These are phyloP conservation scores for Candida xiaguanensis DNA, from an alignment of 805 yeast genomes.

Conservation along the genomic window DNA sequence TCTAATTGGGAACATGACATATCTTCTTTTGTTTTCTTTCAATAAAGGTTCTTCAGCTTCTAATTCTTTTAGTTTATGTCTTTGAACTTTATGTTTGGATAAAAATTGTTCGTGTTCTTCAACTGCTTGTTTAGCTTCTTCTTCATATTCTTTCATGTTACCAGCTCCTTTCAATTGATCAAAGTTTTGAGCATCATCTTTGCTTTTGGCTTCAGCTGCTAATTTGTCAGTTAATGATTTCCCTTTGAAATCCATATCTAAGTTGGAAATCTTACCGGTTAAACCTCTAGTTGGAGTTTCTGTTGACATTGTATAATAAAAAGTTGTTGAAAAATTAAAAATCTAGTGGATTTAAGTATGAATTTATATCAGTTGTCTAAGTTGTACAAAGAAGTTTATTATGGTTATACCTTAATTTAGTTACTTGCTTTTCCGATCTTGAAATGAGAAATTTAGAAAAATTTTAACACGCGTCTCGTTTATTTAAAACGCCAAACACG, in stretches of 20 bases:
- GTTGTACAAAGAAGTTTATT: not conserved
- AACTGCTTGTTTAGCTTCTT: constrained; percentile 19
- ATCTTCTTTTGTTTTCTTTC: constrained; percentile 79
- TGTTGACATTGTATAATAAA: constrained; percentile 40
- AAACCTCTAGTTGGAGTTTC: constrained; percentile 58
- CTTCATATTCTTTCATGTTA: constrained; percentile 15
- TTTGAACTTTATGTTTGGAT: constrained; percentile 60
- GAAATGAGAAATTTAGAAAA: constrained; percentile 1
- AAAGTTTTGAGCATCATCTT: constrained; percentile 24
- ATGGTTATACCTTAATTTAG: not conserved
- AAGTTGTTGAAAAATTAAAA: not conserved
- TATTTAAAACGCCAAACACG: not conserved
- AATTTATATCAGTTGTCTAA: constrained; percentile 2
- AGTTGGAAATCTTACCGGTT: constrained; percentile 40
- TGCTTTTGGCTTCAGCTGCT: constrained; percentile 39
- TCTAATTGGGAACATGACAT: constrained; percentile 92
- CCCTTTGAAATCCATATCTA: constrained; percentile 34
- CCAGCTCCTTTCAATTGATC: constrained; percentile 11
- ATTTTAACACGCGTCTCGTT: constrained; percentile 4
- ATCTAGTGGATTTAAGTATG: not conserved
- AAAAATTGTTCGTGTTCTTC: constrained; percentile 54
- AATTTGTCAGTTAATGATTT: constrained; percentile 39
- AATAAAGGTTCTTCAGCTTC: constrained; percentile 90
- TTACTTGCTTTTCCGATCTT: constrained; percentile 1
- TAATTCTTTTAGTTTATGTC: constrained; percentile 65